These are phyloP conservation scores for Xylaria sp. DNA, from an alignment of 2,329 filamentous ascomycete species.

Conservation along the genomic window DNA sequence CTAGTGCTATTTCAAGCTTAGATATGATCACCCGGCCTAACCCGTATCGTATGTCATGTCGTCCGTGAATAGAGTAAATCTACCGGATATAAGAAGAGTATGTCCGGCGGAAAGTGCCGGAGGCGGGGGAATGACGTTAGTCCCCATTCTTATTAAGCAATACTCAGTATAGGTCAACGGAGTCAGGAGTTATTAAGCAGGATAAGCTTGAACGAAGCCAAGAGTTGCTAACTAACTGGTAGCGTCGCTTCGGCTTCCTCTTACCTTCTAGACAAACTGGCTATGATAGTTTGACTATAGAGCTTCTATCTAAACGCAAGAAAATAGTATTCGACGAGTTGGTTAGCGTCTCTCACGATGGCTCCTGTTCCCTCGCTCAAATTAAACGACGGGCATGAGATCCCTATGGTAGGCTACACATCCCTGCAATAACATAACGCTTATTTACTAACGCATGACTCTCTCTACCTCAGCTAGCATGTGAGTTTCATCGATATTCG, in stretches of 20 bases:
- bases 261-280: not conserved
- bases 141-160: too few species aligned
- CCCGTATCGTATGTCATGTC: too few species aligned
- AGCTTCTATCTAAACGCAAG: not conserved
- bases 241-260: not conserved
- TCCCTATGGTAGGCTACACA: constrained; percentile 66
- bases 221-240: too few species aligned
- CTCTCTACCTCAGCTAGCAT: constrained; percentile 64
- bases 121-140: too few species aligned
- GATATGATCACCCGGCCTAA: too few species aligned
- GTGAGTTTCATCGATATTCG: not conserved
- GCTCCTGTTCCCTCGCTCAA: constrained; percentile 64
- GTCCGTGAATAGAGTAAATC: too few species aligned
- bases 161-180: too few species aligned
- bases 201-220: too few species aligned
- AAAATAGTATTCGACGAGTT: not conserved
- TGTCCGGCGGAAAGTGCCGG: too few species aligned
- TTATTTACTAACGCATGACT: constrained; percentile 14
- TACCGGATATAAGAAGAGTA: too few species aligned
- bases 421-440: not conserved
- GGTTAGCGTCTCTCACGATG: constrained; percentile 3
- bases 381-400: constrained; percentile 75
- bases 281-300: not conserved
- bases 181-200: too few species aligned
- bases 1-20: too few species aligned